A percentile compares a stretch with the other conserved stretches of the same genome.
Conservation (phyloP, 2,329 filamentous ascomycete genomes). For the Aspergillus costaricaensis region DNA sequence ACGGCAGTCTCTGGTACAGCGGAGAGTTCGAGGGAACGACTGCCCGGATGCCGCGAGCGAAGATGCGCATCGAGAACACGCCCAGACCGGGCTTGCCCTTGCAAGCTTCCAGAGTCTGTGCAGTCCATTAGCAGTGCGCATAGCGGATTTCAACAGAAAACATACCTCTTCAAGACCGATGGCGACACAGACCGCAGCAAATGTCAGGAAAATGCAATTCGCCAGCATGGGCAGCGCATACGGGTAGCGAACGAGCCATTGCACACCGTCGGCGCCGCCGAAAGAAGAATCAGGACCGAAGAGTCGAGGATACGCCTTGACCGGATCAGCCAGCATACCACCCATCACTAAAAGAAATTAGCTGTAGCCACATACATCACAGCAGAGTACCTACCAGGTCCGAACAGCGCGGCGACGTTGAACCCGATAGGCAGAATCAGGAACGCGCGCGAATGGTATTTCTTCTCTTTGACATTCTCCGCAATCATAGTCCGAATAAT, state of each 20-base stretch:
- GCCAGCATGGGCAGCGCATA: constrained; percentile 70
- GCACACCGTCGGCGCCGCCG: constrained; percentile 57
- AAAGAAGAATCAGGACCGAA: constrained; percentile 63
- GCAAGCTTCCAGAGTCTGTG: constrained; percentile 52
- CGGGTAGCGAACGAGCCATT: constrained; percentile 65
- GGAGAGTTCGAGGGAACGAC: constrained; percentile 34
- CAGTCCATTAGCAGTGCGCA: constrained; percentile 9
- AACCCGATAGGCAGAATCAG: constrained; percentile 66
- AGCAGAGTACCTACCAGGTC: constrained; percentile 44
- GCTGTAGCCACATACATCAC: constrained; percentile 34
- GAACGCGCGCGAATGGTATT: constrained; percentile 58
- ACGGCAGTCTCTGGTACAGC: constrained; percentile 36
- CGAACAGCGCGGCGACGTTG: constrained; percentile 62
- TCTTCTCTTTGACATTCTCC: constrained; percentile 71
- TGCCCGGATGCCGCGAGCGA: constrained; percentile 28
- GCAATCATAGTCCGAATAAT: constrained; percentile 73
- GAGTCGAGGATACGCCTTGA: constrained; percentile 61
- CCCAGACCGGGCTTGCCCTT: constrained; percentile 52
- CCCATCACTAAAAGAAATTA: constrained; percentile 53
- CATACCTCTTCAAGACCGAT: constrained; percentile 65
- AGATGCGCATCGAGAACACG: constrained; percentile 30
- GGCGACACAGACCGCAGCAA: constrained; percentile 58
- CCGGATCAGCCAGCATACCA: constrained; percentile 68
- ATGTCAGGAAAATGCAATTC: constrained; percentile 60
- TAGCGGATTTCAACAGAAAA: neutral